These are phyloP conservation scores for Kwoniella bestiolae DNA, from an alignment of 768 basidiomycete genomes.

Conservation along the genomic window DNA sequence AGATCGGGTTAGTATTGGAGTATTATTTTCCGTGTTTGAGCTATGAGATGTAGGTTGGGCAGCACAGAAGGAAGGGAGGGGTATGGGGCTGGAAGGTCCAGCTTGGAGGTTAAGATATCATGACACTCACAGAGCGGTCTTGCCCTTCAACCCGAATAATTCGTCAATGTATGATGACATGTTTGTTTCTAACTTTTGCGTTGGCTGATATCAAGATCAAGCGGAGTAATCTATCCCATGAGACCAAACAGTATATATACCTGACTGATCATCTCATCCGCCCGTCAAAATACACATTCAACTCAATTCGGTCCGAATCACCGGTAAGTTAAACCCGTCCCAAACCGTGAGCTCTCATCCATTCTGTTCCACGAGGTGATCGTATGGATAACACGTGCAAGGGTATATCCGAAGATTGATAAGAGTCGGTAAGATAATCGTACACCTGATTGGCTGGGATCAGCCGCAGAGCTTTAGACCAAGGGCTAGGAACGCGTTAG, in stretches of 20 bases:
- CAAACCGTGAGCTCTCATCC: not conserved
- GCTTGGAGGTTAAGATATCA: too few species aligned
- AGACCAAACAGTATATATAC: too few species aligned
- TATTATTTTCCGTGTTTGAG: not conserved
- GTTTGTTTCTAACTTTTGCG: not conserved
- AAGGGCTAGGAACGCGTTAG: not conserved
- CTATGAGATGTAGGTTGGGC: not conserved
- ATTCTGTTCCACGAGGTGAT: not conserved
- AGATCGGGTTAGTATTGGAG: not conserved
- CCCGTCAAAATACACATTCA: not conserved
- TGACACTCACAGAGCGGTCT: constrained; percentile 55
- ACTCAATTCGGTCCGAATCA: not conserved
- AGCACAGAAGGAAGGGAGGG: not conserved
- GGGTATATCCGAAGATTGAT: not conserved
- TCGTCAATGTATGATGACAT: constrained; percentile 49
- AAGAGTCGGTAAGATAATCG: not conserved
- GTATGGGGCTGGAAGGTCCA: too few species aligned
- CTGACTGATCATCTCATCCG: not conserved
- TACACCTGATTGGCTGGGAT: not conserved
- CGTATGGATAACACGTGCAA: not conserved
- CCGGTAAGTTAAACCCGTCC: not conserved
- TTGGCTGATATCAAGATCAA: not conserved
- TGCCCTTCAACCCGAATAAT: constrained; percentile 57
- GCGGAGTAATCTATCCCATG: too few species aligned
- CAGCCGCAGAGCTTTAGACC: not conserved